Evolutionary conservation across 805 yeast species (phyloP).

Genomic region (Yarrowia hollandica): DNA sequence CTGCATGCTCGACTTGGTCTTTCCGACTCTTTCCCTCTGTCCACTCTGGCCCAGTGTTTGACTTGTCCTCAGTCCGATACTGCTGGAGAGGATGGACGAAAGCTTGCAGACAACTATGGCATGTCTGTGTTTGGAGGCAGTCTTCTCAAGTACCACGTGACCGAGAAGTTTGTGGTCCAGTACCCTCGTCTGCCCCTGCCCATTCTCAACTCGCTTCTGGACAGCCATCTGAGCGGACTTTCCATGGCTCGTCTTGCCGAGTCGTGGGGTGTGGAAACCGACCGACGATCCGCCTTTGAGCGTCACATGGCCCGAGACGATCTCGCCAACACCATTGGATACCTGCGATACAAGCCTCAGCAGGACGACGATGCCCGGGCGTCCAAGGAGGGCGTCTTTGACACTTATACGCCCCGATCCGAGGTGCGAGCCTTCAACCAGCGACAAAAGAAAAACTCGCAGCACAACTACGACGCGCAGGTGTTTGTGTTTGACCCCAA

Average conservation of each 20-base stretch:
- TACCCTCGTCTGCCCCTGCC: conserved; percentile 90
- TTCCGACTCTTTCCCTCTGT: conserved; percentile 55
- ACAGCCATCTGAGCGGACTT: conserved; percentile 65
- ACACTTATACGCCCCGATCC: conserved; percentile 38
- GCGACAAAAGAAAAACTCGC: conserved; percentile 35
- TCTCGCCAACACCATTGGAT: conserved; percentile 64
- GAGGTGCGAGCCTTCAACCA: conserved; percentile 49
- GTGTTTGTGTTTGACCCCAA: neutral
- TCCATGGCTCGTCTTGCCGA: conserved; percentile 68
- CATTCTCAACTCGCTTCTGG: conserved; percentile 72
- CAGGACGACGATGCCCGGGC: conserved; percentile 29
- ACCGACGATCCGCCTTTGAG: conserved; percentile 60
- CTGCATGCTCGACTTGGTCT: conserved; percentile 74
- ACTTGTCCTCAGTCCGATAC: conserved; percentile 53
- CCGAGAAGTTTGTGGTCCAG: conserved; percentile 67
- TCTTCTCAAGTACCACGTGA: conserved; percentile 69
- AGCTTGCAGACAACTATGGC: conserved; percentile 71
- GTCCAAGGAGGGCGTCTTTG: conserved; percentile 36
- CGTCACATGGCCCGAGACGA: conserved; percentile 70
- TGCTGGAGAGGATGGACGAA: conserved; percentile 43
- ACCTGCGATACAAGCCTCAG: conserved; percentile 37
- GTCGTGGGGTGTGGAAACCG: conserved; percentile 87
- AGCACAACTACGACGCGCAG: conserved; percentile 28
- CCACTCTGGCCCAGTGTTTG: conserved; percentile 78
- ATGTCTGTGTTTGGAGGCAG: conserved; percentile 80